These are phyloP conservation scores for Mallotus repandus DNA, from an alignment of 441 rosid species.

Conservation along the genomic window DNA sequence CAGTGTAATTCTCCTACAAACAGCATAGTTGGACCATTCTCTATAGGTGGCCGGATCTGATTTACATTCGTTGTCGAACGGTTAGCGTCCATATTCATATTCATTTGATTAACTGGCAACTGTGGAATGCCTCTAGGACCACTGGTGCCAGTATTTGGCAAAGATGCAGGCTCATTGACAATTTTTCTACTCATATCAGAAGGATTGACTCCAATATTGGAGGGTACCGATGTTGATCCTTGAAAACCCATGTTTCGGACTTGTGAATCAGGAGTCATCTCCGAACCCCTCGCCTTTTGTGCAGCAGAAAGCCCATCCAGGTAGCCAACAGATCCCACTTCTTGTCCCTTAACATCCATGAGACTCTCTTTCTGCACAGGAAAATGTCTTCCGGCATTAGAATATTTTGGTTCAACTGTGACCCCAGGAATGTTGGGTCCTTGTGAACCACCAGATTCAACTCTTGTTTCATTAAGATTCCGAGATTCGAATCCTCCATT, in stretches of 20 bases:
- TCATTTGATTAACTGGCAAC: conserved; percentile 50
- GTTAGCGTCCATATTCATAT: conserved; percentile 43
- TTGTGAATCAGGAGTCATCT: conserved; percentile 42
- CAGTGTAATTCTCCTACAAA: conserved; percentile 95
- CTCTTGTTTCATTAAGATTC: conserved; percentile 45
- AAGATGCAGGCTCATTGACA: conserved; percentile 46
- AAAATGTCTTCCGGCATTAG: conserved; percentile 30
- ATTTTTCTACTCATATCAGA: conserved; percentile 42
- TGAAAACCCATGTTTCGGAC: conserved; percentile 44
- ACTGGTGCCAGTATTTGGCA: conserved; percentile 33
- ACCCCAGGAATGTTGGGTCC: conserved; percentile 36
- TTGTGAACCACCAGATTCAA: conserved; percentile 37
- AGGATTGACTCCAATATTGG: conserved; percentile 36
- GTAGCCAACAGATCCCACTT: conserved; percentile 47
- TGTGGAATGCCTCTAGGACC: conserved; percentile 48
- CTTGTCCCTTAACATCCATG: conserved; percentile 37
- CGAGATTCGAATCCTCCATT: conserved; percentile 46
- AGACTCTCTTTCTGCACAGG: conserved; percentile 23
- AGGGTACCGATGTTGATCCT: conserved; percentile 43
- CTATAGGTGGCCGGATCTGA: conserved; percentile 58
- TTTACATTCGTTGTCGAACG: conserved; percentile 53
- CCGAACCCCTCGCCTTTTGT: conserved; percentile 38
- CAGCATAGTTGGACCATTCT: conserved; percentile 78
- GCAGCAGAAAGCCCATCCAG: conserved; percentile 43
- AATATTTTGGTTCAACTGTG: conserved; percentile 47